Evolutionary conservation across 2,329 filamentous ascomycete genomes (phyloP).

Genomic region (Stagonosporopsis tanaceti): DNA sequence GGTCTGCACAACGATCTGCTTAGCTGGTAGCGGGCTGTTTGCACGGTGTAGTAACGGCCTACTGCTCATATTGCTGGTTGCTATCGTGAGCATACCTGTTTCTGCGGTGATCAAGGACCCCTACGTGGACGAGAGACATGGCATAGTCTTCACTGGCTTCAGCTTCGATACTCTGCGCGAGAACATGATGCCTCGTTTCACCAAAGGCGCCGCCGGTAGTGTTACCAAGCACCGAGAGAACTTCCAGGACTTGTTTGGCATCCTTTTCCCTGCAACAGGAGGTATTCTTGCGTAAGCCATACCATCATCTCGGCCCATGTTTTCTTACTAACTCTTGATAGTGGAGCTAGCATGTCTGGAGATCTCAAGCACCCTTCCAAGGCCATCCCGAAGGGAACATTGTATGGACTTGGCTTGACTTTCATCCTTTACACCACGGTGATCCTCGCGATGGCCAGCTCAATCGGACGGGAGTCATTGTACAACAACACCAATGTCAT

Average conservation of each 20-base stretch:
- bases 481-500: constrained; percentile 80
- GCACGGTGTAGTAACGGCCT: constrained; percentile 81
- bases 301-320: neutral
- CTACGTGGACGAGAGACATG: constrained; percentile 68
- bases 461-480: constrained; percentile 76
- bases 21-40: constrained; percentile 82
- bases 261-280: constrained; percentile 78
- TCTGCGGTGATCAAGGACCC: constrained; percentile 75
- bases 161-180: constrained; percentile 72
- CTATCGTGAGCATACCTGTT: constrained; percentile 82
- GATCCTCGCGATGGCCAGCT: constrained; percentile 79
- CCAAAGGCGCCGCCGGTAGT: constrained; percentile 67
- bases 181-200: constrained; percentile 76
- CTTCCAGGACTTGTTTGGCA: constrained; percentile 84
- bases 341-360: constrained; percentile 88
- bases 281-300: constrained; percentile 63
- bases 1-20: constrained; percentile 76
- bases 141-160: constrained; percentile 81
- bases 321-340: constrained; percentile 51
- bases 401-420: constrained; percentile 78
- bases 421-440: constrained; percentile 79
- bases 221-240: constrained; percentile 70
- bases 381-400: constrained; percentile 83
- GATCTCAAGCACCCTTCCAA: constrained; percentile 84
- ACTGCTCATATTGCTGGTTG: constrained; percentile 72